phyloP scores from a whole-genome alignment of 225 moss, liverwort and hornwort genomes.

The Bryoerythrophyllum caledonicum region DNA sequence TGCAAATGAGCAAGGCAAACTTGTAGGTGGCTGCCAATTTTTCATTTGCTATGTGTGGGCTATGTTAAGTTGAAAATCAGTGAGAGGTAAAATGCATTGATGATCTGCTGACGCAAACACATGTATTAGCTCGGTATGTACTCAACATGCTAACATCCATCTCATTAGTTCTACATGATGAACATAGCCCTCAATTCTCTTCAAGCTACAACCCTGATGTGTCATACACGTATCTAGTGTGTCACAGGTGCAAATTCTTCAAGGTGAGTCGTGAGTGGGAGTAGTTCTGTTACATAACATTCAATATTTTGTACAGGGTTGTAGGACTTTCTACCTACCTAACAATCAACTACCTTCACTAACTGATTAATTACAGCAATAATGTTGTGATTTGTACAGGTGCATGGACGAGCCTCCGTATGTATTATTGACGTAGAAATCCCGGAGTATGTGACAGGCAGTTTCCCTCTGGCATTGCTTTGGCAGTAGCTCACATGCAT shows the following conservation, averaged over 20 bases:
- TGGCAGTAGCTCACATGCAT: slow-evolving; percentile 22
- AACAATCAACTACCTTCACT: not conserved
- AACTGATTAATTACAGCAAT: not conserved
- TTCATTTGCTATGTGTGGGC: not conserved
- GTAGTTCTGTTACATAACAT: not conserved
- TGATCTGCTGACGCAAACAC: not conserved
- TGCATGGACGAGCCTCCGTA: no score
- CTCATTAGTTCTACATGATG: not conserved
- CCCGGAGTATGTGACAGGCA: not conserved
- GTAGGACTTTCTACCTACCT: not conserved
- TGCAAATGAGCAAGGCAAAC: not conserved
- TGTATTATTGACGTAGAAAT: no score
- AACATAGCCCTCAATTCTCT: not conserved
- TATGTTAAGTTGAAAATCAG: not conserved
- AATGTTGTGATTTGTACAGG: not conserved
- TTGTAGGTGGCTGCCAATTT: not conserved
- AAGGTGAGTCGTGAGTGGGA: not conserved
- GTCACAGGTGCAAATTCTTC: no score
- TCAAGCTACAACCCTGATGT: not conserved
- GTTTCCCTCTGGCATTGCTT: not conserved
- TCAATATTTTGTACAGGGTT: not conserved
- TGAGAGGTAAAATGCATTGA: not conserved
- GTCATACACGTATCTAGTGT: no score
- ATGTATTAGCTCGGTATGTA: not conserved
- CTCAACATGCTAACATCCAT: not conserved